Percentiles rank a stretch among this genome's conserved stretches.
phyloP scores from a whole-genome alignment of 805 yeast species.

The Yarrowia sp. region DNA sequence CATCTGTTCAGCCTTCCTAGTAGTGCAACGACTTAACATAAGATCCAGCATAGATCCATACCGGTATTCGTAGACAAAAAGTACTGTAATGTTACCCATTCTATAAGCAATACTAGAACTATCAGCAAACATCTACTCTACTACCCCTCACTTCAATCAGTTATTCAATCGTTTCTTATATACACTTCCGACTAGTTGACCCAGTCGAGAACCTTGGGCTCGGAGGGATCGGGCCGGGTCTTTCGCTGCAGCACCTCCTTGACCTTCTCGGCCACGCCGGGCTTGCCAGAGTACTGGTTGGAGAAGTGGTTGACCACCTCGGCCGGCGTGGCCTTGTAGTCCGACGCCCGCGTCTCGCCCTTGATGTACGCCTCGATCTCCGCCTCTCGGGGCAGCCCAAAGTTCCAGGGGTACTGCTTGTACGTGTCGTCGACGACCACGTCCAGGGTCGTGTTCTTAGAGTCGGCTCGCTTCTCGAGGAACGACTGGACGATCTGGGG shows the following conservation, averaged over 20 bases:
- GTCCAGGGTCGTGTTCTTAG: conserved; percentile 38
- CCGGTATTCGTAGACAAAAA: too few species aligned
- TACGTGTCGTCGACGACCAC: conserved; percentile 43
- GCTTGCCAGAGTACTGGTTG: conserved; percentile 46
- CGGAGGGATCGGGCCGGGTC: conserved; percentile 46
- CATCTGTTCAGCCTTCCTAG: too few species aligned
- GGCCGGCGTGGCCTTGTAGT: conserved; percentile 62
- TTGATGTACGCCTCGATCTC: conserved; percentile 64
- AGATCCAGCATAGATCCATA: too few species aligned
- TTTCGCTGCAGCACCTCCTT: conserved; percentile 59
- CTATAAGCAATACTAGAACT: too few species aligned
- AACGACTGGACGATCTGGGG: conserved; percentile 34
- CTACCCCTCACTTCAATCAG: too few species aligned
- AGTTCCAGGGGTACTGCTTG: conserved; percentile 57
- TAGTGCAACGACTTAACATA: too few species aligned
- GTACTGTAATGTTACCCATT: too few species aligned
- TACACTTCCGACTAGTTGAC: conserved; percentile 30
- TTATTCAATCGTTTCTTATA: too few species aligned
- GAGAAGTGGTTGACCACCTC: conserved; percentile 65
- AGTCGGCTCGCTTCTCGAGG: conserved; percentile 35
- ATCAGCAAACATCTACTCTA: too few species aligned
- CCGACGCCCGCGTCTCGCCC: conserved; percentile 64
- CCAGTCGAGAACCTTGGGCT: conserved; percentile 50
- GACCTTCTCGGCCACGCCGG: conserved; percentile 63
- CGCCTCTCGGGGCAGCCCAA: conserved; percentile 75